Percentiles rank a stretch among this genome's conserved stretches.
phyloP scores from a whole-genome alignment of 805 yeast species.

The Candida patagonica region DNA sequence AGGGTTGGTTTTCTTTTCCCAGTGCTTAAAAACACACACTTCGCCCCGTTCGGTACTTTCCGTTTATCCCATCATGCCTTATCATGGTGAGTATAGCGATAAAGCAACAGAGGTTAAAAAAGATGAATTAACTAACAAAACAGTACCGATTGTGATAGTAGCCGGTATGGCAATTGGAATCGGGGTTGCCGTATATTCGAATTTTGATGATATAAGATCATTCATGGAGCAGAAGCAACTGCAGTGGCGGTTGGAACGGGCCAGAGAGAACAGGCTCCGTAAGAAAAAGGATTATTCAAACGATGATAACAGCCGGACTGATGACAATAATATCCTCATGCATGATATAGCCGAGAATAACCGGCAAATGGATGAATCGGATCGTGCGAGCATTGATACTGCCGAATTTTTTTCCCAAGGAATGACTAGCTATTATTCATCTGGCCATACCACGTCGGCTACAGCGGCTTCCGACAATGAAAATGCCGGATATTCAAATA shows the following conservation, averaged over 20 bases:
- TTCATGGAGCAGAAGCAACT: constrained; percentile 10
- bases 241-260: constrained; percentile 12
- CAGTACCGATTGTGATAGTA: constrained; percentile 14
- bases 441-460: neutral
- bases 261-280: constrained; percentile 9
- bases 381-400: constrained; percentile 1
- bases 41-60: too few species aligned
- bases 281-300: neutral
- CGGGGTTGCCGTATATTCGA: constrained; percentile 19
- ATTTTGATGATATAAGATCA: constrained; percentile 14
- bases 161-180: constrained; percentile 18
- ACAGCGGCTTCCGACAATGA: neutral
- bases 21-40: too few species aligned
- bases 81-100: neutral
- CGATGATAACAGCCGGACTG: neutral
- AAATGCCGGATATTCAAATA: neutral
- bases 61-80: neutral
- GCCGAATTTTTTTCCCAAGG: constrained; percentile 3
- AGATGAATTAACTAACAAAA: neutral
- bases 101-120: neutral
- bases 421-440: constrained; percentile 1
- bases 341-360: neutral
- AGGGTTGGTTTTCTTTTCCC: too few species aligned
- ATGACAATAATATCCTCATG: neutral
- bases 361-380: neutral